Evolutionary conservation across 2,329 filamentous ascomycete genomes (phyloP), one percentile per base, ranked within the genome.

Genomic region (Hypoxylon sp.): DNA sequence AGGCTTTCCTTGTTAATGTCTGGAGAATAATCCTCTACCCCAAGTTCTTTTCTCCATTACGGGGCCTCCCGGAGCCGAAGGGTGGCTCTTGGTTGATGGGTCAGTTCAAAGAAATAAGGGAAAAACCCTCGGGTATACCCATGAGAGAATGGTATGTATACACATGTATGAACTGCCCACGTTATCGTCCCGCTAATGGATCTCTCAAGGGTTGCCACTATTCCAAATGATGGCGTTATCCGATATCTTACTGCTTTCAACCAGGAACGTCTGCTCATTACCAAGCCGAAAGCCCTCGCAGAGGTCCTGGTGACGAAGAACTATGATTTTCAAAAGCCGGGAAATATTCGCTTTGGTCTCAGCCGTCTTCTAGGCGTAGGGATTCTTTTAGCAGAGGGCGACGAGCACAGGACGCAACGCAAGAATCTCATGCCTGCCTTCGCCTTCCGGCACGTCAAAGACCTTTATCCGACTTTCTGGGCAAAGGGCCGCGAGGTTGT

Each of bases 391-490:
- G 91, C 93, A 1, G 94, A 97, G 78, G 94, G 94, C n/a, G 92
- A 96, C 11, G 92, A 94, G 73, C 95, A 97, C 78, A 96, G 91
- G 80, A 81, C 87, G 72, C 91, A 94, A 80, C 86, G 94, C 48
- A 94, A 91, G 76, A 89, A 90, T 62, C 85, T 97, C 16, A 88
- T 90, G 80, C 93, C 93, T 0, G 92, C 93, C 1, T 97, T 97
- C 77, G 85, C 89, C n/a, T 96, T 93, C 74, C 87, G 93, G 21
- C 92, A 96, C 73, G 83, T 97, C 76, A 96, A 96, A 75, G 87
- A 95, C 63, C 81, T 97, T 12, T 96, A 96, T 72, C 90, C 93
- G 0, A 81, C 91, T 5, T 97, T 97, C 78, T 97, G 93, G 93
- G 73, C 80, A 19, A 97, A 96, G 79, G 86, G 90, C 0, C 78